Conservation (phyloP, 2,329 filamentous ascomycete species). For the Aureobasidium subglaciale region DNA sequence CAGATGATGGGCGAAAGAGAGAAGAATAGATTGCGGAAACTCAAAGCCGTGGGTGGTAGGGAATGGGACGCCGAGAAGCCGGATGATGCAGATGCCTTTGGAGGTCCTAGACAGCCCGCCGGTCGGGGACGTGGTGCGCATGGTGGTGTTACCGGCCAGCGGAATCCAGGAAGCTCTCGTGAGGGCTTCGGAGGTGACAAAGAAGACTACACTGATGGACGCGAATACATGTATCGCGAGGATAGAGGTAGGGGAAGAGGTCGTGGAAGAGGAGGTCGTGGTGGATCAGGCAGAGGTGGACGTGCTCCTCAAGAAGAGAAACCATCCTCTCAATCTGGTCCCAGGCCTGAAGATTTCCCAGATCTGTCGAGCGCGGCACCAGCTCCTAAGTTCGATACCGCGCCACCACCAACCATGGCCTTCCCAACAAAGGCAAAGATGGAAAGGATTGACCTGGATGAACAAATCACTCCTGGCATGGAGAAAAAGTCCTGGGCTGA, state of each 20-base stretch:
- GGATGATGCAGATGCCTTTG: conserved; percentile 29
- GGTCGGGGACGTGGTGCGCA: conserved; percentile 44
- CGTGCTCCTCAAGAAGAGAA: conserved; percentile 11
- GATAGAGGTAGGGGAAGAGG: conserved; percentile 20
- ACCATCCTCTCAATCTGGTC: conserved; percentile 23
- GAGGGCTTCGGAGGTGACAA: conserved; percentile 25
- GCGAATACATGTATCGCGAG: conserved; percentile 29
- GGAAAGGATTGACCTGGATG: background rate
- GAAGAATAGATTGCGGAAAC: conserved; percentile 52
- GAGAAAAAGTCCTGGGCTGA: conserved; percentile 18
- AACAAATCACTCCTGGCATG: background rate
- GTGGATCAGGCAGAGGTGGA: conserved; percentile 25
- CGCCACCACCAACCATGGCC: conserved; percentile 3
- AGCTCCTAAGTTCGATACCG: conserved; percentile 23
- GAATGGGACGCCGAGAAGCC: conserved; percentile 59
- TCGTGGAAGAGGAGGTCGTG: conserved; percentile 25
- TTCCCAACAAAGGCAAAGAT: conserved; percentile 15
- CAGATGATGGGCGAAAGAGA: conserved; percentile 58
- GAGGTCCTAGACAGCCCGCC: conserved; percentile 33
- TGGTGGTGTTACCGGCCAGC: conserved; percentile 39
- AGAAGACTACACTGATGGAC: conserved; percentile 27
- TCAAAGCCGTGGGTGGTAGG: conserved; percentile 50
- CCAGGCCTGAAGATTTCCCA: conserved; percentile 40
- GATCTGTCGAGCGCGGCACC: conserved; percentile 32
- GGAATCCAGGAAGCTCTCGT: background rate